A percentile compares a stretch with the other conserved stretches of the same genome.
These are phyloP conservation scores for Xylariaceae sp. DNA, from an alignment of 2,329 filamentous ascomycete genomes.

Conservation along the genomic window DNA sequence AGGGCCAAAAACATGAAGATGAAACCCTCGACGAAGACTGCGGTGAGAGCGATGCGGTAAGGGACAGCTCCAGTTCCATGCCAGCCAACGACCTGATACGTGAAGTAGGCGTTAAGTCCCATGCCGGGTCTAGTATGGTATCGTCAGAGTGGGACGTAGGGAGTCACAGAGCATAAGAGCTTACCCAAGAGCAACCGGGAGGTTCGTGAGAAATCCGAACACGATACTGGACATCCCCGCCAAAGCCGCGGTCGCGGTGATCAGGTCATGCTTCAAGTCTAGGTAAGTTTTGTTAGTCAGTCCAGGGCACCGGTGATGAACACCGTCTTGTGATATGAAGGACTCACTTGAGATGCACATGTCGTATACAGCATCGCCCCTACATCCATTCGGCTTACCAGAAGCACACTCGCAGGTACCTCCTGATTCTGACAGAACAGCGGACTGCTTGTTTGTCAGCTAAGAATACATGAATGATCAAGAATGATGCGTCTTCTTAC, in stretches of 20 bases:
- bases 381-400: constrained; percentile 42
- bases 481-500: constrained; percentile 32
- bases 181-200: constrained; percentile 72
- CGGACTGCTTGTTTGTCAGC: constrained; percentile 43
- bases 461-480: not conserved
- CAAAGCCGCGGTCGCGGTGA: constrained; percentile 80
- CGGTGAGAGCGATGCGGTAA: constrained; percentile 57
- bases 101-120: constrained; percentile 65
- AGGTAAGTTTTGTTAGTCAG: not conserved
- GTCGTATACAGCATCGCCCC: constrained; percentile 38
- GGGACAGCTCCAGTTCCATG: constrained; percentile 54
- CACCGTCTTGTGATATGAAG: not conserved
- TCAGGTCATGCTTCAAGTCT: constrained; percentile 65
- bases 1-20: constrained; percentile 61
- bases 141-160: not conserved
- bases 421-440: constrained; percentile 70
- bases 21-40: constrained; percentile 62
- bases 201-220: constrained; percentile 78
- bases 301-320: not conserved
- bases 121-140: constrained; percentile 51
- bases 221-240: constrained; percentile 69
- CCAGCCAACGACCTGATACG: constrained; percentile 61
- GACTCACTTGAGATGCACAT: constrained; percentile 43
- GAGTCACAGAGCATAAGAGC: constrained; percentile 21
- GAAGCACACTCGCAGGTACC: constrained; percentile 66